Percentiles rank a stretch among this genome's conserved stretches.
These are phyloP conservation scores for Cryptosporidium viatorum DNA, from an alignment of 169 alveolate genomes.

Conservation along the genomic window DNA sequence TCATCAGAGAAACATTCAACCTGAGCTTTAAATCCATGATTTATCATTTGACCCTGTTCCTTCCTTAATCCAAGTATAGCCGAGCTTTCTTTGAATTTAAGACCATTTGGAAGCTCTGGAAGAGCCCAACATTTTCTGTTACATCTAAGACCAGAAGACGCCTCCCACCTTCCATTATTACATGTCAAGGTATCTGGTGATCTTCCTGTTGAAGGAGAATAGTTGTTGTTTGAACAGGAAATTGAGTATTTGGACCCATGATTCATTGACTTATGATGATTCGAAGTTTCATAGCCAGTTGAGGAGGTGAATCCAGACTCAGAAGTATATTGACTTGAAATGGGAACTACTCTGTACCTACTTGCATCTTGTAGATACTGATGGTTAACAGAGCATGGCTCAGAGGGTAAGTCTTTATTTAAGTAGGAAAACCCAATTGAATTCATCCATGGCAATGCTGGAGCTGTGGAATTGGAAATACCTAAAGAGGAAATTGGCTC, in stretches of 20 bases:
- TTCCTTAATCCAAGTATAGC: neutral
- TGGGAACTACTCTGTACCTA: constrained; percentile 19
- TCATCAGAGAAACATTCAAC: constrained; percentile 50
- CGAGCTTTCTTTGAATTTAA: neutral
- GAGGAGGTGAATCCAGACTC: neutral
- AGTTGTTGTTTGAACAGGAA: constrained; percentile 32
- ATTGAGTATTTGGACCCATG: constrained; percentile 55
- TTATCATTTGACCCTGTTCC: neutral
- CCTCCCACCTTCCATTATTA: constrained; percentile 73
- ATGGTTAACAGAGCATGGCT: constrained; percentile 56
- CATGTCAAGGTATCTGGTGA: constrained; percentile 59
- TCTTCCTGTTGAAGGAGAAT: constrained; percentile 44
- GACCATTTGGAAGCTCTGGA: constrained; percentile 10
- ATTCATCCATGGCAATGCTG: constrained; percentile 68
- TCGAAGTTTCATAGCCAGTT: neutral
- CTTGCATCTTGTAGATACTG: constrained; percentile 37
- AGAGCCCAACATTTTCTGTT: constrained; percentile 10
- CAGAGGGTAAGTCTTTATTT: constrained; percentile 45
- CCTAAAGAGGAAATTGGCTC: constrained; percentile 33
- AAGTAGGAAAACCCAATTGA: constrained; percentile 38
- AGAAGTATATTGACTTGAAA: neutral
- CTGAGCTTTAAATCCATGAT: constrained; percentile 16
- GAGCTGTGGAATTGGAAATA: constrained; percentile 51
- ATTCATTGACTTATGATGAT: neutral
- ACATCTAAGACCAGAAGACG: constrained; percentile 35